Percentiles rank a stretch among this genome's conserved stretches.
Evolutionary conservation across 2,329 filamentous ascomycete genomes (phyloP).

Genomic region (Trichoderma breve): DNA sequence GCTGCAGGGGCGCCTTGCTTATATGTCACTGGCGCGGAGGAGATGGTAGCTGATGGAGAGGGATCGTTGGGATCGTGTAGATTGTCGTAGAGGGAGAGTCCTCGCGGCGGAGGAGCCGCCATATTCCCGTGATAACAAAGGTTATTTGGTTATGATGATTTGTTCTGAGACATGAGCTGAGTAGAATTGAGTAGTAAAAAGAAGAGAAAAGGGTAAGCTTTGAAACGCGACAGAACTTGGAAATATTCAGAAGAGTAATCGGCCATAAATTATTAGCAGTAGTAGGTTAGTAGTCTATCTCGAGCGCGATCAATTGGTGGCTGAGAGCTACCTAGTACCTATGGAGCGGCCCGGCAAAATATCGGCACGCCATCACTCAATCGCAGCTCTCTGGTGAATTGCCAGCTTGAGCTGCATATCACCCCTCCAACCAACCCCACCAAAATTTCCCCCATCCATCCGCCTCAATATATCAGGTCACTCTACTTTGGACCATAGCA

Average conservation of each 20-base stretch:
- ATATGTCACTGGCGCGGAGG: conserved; percentile 72
- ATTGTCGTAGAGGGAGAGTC: conserved; percentile 80
- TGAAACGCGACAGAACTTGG: background rate
- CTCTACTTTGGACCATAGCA: background rate
- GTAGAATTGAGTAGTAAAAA: background rate
- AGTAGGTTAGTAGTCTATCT: background rate
- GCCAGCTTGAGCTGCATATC: conserved; percentile 23
- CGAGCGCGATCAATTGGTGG: background rate
- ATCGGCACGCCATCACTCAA: conserved; percentile 23
- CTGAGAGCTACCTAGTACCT: background rate
- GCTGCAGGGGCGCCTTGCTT: conserved; percentile 50
- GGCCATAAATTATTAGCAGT: background rate
- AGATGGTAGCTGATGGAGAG: conserved; percentile 62
- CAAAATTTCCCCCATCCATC: conserved; percentile 28
- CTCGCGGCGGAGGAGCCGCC: conserved; percentile 42
- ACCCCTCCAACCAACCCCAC: conserved; percentile 38
- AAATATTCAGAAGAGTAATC: background rate
- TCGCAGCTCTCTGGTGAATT: background rate
- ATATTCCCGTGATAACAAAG: conserved; percentile 21
- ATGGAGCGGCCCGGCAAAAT: conserved; percentile 31
- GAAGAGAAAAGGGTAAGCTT: background rate
- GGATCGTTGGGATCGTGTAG: conserved; percentile 63
- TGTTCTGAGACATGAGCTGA: background rate
- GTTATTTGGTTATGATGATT: background rate
- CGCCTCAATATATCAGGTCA: background rate